phyloP scores from a whole-genome alignment of 352 stramenopile genomes.

The Blastocystis sp. region DNA sequence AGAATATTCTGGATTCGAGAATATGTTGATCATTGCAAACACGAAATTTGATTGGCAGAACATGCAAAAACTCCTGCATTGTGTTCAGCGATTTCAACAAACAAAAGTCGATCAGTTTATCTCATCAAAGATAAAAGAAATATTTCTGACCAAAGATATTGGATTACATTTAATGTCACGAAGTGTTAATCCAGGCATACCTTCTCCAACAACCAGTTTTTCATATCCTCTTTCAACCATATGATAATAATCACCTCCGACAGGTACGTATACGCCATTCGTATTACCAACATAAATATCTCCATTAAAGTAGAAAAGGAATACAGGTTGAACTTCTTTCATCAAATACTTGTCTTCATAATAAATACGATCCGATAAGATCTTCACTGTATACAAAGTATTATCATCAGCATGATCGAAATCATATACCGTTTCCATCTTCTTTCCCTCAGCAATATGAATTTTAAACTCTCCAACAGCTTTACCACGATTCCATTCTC shows the following conservation, averaged over 20 bases:
- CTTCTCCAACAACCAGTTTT: neutral
- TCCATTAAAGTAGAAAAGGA: conserved; percentile 45
- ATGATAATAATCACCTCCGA: neutral
- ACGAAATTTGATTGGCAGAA: neutral
- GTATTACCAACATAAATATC: conserved; percentile 47
- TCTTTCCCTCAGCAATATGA: neutral
- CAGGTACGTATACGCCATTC: neutral
- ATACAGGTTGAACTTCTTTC: neutral
- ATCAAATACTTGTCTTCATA: neutral
- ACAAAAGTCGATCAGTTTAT: neutral
- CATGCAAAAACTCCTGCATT: neutral
- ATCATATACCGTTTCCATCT: neutral
- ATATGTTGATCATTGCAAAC: neutral
- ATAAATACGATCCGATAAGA: neutral
- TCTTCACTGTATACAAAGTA: neutral
- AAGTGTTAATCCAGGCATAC: neutral
- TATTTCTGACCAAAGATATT: neutral
- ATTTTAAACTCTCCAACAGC: neutral
- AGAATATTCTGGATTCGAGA: neutral
- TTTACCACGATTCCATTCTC: neutral
- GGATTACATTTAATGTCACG: neutral
- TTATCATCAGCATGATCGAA: neutral
- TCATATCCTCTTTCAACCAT: neutral
- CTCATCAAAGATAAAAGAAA: neutral
- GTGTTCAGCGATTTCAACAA: neutral